Conservation (phyloP, 2,329 filamentous ascomycete genomes). For the Domatiomyces globalis region DNA sequence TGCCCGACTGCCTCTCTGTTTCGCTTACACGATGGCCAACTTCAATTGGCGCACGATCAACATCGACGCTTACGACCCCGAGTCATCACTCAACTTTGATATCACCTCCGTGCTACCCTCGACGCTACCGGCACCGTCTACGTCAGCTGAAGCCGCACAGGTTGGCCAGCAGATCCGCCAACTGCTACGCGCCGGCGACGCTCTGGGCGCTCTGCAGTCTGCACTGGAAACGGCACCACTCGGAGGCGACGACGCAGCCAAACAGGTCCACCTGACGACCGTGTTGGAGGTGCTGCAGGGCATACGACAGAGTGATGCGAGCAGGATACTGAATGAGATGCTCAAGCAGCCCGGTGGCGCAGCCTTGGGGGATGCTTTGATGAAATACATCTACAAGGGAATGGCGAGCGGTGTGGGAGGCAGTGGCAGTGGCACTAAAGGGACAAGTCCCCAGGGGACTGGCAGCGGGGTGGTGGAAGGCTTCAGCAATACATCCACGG, state of each 20-base stretch:
- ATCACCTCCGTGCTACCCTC: conserved; percentile 67
- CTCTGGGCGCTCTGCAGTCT: conserved; percentile 70
- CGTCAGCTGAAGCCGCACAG: conserved; percentile 63
- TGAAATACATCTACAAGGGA: conserved; percentile 75
- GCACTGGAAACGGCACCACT: conserved; percentile 75
- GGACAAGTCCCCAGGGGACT: conserved; percentile 52
- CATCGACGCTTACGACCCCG: conserved; percentile 79
- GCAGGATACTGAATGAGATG: conserved; percentile 67
- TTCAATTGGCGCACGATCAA: conserved; percentile 77
- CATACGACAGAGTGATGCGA: conserved; percentile 94
- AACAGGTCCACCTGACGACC: conserved; percentile 77
- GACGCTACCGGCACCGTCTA: conserved; percentile 51
- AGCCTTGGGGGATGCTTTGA: conserved; percentile 79
- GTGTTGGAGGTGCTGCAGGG: conserved; percentile 89
- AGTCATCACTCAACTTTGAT: conserved; percentile 85
- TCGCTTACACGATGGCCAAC: conserved; percentile 25
- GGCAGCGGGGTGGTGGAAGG: conserved; percentile 23
- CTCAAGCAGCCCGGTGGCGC: conserved; percentile 64
- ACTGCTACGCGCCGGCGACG: conserved; percentile 70
- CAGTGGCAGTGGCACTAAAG: conserved; percentile 8
- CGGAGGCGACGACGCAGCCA: conserved; percentile 36
- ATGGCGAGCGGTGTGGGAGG: conserved; percentile 14
- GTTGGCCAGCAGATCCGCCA: conserved; percentile 73
- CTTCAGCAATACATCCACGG: conserved; percentile 49
- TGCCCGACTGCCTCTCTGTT: neutral